Evolutionary conservation across 2,329 filamentous ascomycete genomes (phyloP), one percentile per base, ranked within the genome.

Genomic region (Westerdykella aurantiaca): DNA sequence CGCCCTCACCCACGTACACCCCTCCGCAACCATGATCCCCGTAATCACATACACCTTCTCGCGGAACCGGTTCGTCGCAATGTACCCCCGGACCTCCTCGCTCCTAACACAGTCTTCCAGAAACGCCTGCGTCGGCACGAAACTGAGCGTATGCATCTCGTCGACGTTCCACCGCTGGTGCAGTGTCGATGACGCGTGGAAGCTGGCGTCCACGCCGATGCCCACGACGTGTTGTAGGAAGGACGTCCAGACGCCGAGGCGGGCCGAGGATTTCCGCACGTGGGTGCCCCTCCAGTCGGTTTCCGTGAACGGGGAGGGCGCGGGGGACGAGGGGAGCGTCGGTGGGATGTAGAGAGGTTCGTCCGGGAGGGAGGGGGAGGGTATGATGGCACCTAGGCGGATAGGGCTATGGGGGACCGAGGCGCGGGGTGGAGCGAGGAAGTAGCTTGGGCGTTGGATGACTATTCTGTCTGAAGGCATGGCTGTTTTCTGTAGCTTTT

Each of bases 201-300:
- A 34, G 10, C 31, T 16, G 5, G 31, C 33, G 34, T 48, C 45
- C 12, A 13, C 40, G 12, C 45, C 40, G 5, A 48, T 10, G 5
- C 48, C 42, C 11, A 48, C n/a, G 3, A 50, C 34, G 10, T 41
- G 14, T 31, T 48, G 38, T 2, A 50, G 35, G 33, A 50, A 50
- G 4, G 40, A 44, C 6, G 45, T 43, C 48, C 48, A 50, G 21
- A 50, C 34, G 7, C 45, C 45, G n/a, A 50, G 44, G 13, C 25
- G 25, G 6, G 22, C 11, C 0, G 45, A 48, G 2, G 38, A 23
- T 3, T 23, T 41, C 17, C 35, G 38, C 16, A 23, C 29, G 16
- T 42, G 7, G n/a, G 34, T 29, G 14, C 41, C 42, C 18, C 31
- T 40, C 37, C 29, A 44, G 22, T 44, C 41, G 12, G 35, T 11